Conservation (phyloP, 768 basidiomycete species). For the Lentinula sp. region DNA sequence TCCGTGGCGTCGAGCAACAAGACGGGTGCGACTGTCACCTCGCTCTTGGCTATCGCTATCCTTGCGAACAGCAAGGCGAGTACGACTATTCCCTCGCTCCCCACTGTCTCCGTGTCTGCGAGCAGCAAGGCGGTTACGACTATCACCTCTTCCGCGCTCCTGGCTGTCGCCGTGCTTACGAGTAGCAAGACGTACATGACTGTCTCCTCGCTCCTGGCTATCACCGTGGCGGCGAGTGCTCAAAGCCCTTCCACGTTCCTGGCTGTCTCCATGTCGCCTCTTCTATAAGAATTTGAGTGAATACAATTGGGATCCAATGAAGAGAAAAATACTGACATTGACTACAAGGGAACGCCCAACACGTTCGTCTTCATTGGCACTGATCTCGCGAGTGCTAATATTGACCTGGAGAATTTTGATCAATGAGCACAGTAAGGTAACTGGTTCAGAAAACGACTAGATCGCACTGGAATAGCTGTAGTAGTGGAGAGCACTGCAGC, state of each 20-base stretch:
- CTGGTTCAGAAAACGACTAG: slow-evolving; percentile 3
- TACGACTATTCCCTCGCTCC: neutral
- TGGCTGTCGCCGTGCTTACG: neutral
- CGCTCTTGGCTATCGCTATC: neutral
- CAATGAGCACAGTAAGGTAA: neutral
- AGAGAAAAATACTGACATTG: neutral
- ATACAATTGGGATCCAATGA: neutral
- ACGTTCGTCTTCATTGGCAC: neutral
- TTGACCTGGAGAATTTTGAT: neutral
- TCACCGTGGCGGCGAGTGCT: neutral
- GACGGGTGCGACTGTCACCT: neutral
- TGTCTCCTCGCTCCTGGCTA: neutral
- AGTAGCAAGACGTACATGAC: neutral
- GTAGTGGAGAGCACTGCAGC: slow-evolving; percentile 24
- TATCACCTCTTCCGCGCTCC: neutral
- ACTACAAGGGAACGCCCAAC: neutral
- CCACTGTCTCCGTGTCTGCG: neutral
- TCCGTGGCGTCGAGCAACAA: neutral
- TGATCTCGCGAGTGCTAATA: neutral
- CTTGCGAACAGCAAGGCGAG: neutral
- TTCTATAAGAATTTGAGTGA: neutral
- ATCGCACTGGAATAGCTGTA: slow-evolving; percentile 23
- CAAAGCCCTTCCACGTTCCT: neutral
- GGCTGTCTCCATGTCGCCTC: slow-evolving; percentile 4
- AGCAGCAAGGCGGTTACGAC: neutral